Percentiles rank a stretch among this genome's conserved stretches.
Conservation (phyloP, 1,139 yeast genomes). For the Nakaseomyces delphensis region DNA sequence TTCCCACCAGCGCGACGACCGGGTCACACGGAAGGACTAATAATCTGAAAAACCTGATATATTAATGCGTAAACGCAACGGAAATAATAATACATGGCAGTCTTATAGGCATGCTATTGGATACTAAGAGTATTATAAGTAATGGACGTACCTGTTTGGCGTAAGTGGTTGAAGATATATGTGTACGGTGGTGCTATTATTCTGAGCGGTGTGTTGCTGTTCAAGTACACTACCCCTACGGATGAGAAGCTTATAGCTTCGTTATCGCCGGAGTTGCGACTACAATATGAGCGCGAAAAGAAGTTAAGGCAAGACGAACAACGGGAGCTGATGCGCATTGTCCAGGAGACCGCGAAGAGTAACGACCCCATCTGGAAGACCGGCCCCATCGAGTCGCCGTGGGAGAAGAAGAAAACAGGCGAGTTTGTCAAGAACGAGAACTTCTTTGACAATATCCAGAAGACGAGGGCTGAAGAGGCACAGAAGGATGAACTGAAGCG, state of each 20-base stretch:
- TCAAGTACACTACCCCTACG: conserved; percentile 68
- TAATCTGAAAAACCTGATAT: too few relatives aligned
- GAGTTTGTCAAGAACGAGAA: conserved; percentile 24
- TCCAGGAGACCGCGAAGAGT: conserved; percentile 50
- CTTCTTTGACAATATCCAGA: conserved; percentile 41
- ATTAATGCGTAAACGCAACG: too few relatives aligned
- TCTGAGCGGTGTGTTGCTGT: conserved; percentile 58
- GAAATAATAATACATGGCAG: too few relatives aligned
- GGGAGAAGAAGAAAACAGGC: conserved; percentile 38
- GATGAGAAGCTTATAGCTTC: conserved; percentile 68
- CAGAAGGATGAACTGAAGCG: conserved; percentile 39
- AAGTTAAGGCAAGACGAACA: conserved; percentile 59
- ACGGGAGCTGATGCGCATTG: conserved; percentile 57
- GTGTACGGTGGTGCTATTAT: conserved; percentile 54
- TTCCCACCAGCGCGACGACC: too few relatives aligned
- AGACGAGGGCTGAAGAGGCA: conserved; percentile 38
- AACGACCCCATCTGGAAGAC: conserved; percentile 77
- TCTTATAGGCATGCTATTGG: too few relatives aligned
- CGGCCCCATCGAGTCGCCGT: conserved; percentile 59
- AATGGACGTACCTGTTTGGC: conserved; percentile 41
- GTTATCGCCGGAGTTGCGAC: conserved; percentile 76
- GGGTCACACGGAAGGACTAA: too few relatives aligned
- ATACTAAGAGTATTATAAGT: too few relatives aligned
- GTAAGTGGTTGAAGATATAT: conserved; percentile 54
- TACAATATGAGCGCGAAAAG: conserved; percentile 61